Evolutionary conservation across 2,329 filamentous ascomycete genomes (phyloP).

Genomic region (Cladosporium velox): DNA sequence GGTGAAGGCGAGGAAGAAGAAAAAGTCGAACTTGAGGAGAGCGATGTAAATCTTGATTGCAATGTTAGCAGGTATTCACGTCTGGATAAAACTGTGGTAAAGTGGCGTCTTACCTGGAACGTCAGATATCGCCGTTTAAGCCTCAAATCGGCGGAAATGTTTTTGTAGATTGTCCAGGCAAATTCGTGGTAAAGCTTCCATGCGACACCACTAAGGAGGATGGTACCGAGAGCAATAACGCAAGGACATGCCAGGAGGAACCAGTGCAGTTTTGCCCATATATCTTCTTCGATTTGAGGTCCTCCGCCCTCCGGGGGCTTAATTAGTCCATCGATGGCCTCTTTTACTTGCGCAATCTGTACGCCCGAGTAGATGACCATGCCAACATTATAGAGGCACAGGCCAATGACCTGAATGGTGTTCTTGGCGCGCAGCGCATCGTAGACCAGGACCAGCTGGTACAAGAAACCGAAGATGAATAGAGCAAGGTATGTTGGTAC

Average conservation of each 20-base stretch:
- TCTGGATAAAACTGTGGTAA: neutral
- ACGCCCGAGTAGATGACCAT: conserved; percentile 91
- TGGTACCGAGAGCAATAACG: conserved; percentile 74
- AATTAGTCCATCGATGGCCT: conserved; percentile 63
- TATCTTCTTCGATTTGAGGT: conserved; percentile 49
- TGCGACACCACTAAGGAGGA: conserved; percentile 73
- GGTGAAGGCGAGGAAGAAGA: conserved; percentile 99
- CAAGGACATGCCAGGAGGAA: conserved; percentile 83
- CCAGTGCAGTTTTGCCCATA: conserved; percentile 72
- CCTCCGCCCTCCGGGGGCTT: conserved; percentile 27
- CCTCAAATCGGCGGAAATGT: conserved; percentile 93
- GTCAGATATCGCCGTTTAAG: conserved; percentile 96
- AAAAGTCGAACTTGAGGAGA: conserved; percentile 97
- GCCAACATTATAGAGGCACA: conserved; percentile 89
- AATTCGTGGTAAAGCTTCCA: conserved; percentile 99
- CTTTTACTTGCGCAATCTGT: conserved; percentile 85
- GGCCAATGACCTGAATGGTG: conserved; percentile 95
- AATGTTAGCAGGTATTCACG: conserved; percentile 19
- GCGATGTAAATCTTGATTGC: conserved; percentile 86
- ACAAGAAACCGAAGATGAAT: conserved; percentile 96
- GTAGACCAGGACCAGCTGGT: conserved; percentile 85
- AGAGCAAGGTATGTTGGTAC: conserved; percentile 95
- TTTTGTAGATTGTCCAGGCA: conserved; percentile 99
- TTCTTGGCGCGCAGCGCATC: conserved; percentile 94
- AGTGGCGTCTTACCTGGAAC: conserved; percentile 72